These are phyloP conservation scores for Gigaspora rosea DNA, from an alignment of 192 early-diverging fungal genomes.

Conservation along the genomic window DNA sequence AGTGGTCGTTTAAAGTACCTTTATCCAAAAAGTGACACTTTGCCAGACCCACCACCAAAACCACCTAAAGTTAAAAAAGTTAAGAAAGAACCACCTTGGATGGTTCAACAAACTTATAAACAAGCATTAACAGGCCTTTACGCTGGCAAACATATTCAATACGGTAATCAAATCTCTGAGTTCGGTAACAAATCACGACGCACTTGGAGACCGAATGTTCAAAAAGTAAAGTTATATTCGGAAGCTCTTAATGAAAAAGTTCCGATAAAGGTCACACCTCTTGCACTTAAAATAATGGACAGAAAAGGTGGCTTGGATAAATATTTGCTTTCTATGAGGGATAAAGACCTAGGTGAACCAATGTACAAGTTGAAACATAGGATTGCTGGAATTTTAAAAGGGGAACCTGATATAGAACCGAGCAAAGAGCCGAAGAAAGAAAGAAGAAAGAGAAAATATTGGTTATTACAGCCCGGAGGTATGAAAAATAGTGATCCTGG, in stretches of 20 bases:
- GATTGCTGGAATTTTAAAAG: background rate
- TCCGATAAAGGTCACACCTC: slow-evolving; percentile 64
- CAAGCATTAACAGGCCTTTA: slow-evolving; percentile 60
- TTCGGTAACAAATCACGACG: slow-evolving; percentile 76
- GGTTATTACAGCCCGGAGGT: no score
- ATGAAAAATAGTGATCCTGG: no score
- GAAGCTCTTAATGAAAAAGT: slow-evolving; percentile 58
- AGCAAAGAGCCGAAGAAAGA: no score
- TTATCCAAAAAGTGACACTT: background rate
- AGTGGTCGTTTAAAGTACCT: background rate
- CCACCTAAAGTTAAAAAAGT: background rate
- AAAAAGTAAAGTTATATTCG: slow-evolving; percentile 66
- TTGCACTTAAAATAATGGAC: slow-evolving; percentile 74
- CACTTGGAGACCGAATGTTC: slow-evolving; percentile 78
- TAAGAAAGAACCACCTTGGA: slow-evolving; percentile 4
- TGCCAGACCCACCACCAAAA: background rate
- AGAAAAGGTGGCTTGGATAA: slow-evolving; percentile 82
- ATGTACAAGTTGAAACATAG: slow-evolving; percentile 15
- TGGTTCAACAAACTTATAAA: slow-evolving; percentile 42
- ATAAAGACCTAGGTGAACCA: slow-evolving; percentile 58
- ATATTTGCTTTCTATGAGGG: slow-evolving; percentile 69
- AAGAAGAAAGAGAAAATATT: no score
- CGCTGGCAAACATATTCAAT: slow-evolving; percentile 60
- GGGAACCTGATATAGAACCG: no score
- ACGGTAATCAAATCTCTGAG: slow-evolving; percentile 61